Evolutionary conservation across 768 basidiomycete genomes (phyloP).

Genomic region (Baorangia bicolor): DNA sequence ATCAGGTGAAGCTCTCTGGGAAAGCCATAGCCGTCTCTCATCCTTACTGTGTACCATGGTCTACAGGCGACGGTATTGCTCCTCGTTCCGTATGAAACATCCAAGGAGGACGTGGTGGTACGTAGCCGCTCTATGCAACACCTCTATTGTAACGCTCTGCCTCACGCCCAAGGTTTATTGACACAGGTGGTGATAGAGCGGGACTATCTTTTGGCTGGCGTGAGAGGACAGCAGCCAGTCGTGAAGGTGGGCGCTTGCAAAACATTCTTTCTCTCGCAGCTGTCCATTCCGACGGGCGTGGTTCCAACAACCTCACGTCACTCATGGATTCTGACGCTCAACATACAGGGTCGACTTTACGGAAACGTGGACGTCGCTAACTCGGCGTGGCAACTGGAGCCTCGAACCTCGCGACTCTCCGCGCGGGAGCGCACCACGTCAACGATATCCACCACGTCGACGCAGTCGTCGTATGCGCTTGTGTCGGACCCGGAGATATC

Average conservation of each 20-base stretch:
- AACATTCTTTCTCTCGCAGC: constrained; percentile 1
- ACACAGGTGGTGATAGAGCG: constrained; percentile 69
- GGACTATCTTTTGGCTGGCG: constrained; percentile 69
- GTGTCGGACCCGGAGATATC: constrained; percentile 85
- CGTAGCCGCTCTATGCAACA: constrained; percentile 20
- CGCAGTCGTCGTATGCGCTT: constrained; percentile 78
- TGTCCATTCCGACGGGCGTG: not conserved
- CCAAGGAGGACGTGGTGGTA: constrained; percentile 71
- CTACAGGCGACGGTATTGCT: constrained; percentile 72
- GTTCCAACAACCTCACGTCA: not conserved
- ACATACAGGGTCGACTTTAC: constrained; percentile 66
- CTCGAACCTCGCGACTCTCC: constrained; percentile 49
- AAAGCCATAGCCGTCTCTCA: constrained; percentile 11
- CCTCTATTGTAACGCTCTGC: not conserved
- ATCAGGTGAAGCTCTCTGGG: constrained; percentile 53
- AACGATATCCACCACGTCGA: constrained; percentile 70
- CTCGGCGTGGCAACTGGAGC: constrained; percentile 81
- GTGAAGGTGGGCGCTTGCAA: constrained; percentile 57
- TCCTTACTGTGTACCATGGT: constrained; percentile 18
- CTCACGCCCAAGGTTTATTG: not conserved
- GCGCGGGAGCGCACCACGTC: constrained; percentile 74
- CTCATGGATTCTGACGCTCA: not conserved
- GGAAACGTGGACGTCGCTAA: constrained; percentile 62
- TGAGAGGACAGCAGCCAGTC: constrained; percentile 64
- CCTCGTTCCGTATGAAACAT: constrained; percentile 68